Base-by-base conservation (phyloP, 139 green algal species). In the Micromonas pusilla region DNA sequence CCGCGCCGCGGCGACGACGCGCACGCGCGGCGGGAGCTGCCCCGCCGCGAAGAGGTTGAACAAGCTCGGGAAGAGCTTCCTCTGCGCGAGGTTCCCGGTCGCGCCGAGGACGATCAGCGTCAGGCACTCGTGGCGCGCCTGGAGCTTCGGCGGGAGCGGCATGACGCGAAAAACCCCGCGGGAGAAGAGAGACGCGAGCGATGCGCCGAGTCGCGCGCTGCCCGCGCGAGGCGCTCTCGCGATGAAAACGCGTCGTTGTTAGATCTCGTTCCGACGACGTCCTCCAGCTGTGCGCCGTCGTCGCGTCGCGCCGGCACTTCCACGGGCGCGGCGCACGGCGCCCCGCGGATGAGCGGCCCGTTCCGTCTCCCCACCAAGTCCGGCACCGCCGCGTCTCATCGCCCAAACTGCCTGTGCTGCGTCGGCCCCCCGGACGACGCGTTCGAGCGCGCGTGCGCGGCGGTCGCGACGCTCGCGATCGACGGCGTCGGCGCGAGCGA, bases 1-100 rank as follows among this genome's bases (percentile, higher is more conserved):
- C 26, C 95, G 86, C 0, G 95, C 92, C 68, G 93, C 98, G 21
- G 94, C 95, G 79, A 93, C 96, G 1, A 99, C 87, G n/a, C 85
- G 87, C 63, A 97, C 96, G 70, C 94, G 80, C 89, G 97, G 60
- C 60, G 92, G 91, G 68, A 97, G 84, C 67, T 92, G 87, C 3
- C 89, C 90, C 74, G 98, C 89, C 34, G 94, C 92, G 83, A 92
- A 97, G 3, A 99, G 86, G 0, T 93, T 90, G 81, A 98, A 99
- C 0, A 99, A 88, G 0, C 95, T 88, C 28, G 95, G 95, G 64
- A 96, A 97, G 63, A 98, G 98, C 80, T 99, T 99, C 85, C 98
- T 98, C 83, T 92, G 93, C 32, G 95, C 95, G 52, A 99, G 84
- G 82, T 99, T 94, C 5, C 95, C 95, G 3, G 88, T 96, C 0